A percentile compares a stretch with the other conserved stretches of the same genome.
phyloP scores from a whole-genome alignment of 805 yeast genomes.

The Schizosaccharomyces osmophilus region DNA sequence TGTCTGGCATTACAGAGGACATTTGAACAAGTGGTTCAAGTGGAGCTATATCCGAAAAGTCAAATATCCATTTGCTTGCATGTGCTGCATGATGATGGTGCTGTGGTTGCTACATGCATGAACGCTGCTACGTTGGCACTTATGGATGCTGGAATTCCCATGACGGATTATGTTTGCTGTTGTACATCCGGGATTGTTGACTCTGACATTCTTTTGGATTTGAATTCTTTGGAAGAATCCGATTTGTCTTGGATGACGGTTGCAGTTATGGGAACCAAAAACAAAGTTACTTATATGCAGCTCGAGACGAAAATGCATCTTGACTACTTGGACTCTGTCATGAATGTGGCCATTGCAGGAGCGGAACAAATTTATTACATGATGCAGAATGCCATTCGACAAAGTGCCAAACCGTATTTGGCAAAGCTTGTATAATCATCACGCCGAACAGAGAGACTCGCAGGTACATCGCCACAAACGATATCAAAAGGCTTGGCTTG shows the following conservation, averaged over 20 bases:
- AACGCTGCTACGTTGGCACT: constrained; percentile 76
- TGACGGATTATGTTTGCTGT: constrained; percentile 73
- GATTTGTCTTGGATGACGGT: constrained; percentile 63
- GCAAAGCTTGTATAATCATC: constrained; percentile 3
- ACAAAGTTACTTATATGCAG: constrained; percentile 49
- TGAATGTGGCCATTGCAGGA: constrained; percentile 71
- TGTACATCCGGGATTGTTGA: constrained; percentile 61
- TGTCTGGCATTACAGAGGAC: constrained; percentile 13
- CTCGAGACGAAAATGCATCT: constrained; percentile 67
- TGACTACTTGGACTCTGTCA: constrained; percentile 48
- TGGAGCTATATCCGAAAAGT: constrained; percentile 60
- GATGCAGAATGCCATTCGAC: constrained; percentile 68
- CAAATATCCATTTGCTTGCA: constrained; percentile 50
- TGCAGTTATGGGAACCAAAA: constrained; percentile 64
- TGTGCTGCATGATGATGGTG: constrained; percentile 70
- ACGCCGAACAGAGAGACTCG: background rate
- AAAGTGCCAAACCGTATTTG: constrained; percentile 38
- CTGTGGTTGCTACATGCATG: constrained; percentile 41
- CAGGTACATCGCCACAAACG: no score
- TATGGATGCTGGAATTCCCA: constrained; percentile 83
- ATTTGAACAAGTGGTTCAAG: constrained; percentile 33
- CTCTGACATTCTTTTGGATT: constrained; percentile 38
- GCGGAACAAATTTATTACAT: constrained; percentile 56
- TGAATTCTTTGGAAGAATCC: constrained; percentile 57
- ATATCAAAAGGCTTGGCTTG: no score